Percentiles rank a stretch among this genome's conserved stretches.
phyloP scores from a whole-genome alignment of 805 yeast species.

The Scheffersomyces coipomensis region DNA sequence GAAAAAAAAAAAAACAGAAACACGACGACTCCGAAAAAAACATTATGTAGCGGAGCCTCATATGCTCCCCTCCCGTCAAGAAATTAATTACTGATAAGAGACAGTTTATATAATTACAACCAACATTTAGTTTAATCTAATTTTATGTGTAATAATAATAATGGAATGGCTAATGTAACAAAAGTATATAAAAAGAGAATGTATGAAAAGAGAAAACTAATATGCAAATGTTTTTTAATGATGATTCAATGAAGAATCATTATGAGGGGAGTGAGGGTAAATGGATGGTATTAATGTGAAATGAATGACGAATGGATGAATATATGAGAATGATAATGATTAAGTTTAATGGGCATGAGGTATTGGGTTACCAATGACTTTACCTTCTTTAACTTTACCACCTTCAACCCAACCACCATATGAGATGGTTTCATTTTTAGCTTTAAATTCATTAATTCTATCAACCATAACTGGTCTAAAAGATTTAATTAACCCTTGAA shows the following conservation, averaged over 20 bases:
- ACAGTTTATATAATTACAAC: too few relatives aligned
- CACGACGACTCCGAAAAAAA: background rate
- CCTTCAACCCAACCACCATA: conserved; percentile 79
- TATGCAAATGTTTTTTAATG: too few relatives aligned
- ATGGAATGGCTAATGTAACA: too few relatives aligned
- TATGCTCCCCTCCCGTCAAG: too few relatives aligned
- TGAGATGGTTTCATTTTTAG: conserved; percentile 44
- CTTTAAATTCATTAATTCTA: conserved; percentile 64
- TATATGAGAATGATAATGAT: conserved; percentile 16
- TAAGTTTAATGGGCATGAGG: conserved; percentile 47
- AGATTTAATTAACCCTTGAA: conserved; percentile 82
- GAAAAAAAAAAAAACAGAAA: background rate
- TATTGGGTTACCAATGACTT: conserved; percentile 58
- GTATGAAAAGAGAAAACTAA: too few relatives aligned
- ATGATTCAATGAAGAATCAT: too few relatives aligned
- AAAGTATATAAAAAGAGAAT: too few relatives aligned
- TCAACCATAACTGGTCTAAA: conserved; percentile 82
- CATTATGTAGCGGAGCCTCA: too few relatives aligned
- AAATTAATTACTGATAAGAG: too few relatives aligned
- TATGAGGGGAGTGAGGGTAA: background rate
- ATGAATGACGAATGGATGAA: background rate
- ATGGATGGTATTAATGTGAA: background rate
- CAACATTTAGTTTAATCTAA: too few relatives aligned
- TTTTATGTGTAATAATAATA: too few relatives aligned
- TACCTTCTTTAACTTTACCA: conserved; percentile 61